phyloP scores from a whole-genome alignment of 139 green algal species.

The Tetraselmis chui region DNA sequence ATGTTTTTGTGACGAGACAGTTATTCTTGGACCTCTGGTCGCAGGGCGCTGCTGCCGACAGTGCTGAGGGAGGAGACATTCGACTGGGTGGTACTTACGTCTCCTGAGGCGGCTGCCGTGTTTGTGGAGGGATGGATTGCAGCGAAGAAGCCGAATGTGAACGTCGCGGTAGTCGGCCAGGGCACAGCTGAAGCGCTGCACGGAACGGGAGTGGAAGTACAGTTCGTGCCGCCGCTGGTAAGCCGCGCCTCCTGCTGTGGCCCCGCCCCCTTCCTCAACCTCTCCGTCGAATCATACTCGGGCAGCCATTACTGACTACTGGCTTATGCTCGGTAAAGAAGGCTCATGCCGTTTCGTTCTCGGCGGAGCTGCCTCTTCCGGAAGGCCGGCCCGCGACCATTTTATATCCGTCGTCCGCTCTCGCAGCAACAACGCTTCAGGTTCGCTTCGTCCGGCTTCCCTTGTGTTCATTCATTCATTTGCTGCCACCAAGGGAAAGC shows the following conservation, averaged over 20 bases:
- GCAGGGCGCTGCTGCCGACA: conserved; percentile 1
- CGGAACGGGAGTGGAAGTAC: conserved; percentile 17
- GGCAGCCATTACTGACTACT: too few relatives aligned
- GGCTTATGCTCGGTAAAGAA: too few relatives aligned
- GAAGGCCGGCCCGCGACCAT: conserved; percentile 42
- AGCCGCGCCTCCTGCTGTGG: background rate
- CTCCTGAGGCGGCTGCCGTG: conserved; percentile 73
- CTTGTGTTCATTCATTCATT: background rate
- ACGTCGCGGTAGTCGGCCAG: conserved; percentile 66
- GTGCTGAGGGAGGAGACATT: conserved; percentile 21
- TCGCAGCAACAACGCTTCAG: conserved; percentile 51
- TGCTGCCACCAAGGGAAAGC: too few relatives aligned
- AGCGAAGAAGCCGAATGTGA: conserved; percentile 58
- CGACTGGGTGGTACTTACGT: conserved; percentile 81
- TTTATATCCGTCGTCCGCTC: conserved; percentile 74
- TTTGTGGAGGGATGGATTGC: conserved; percentile 72
- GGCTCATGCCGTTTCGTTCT: conserved; percentile 67
- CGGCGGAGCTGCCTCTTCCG: conserved; percentile 59
- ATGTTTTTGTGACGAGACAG: background rate
- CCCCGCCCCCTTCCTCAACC: background rate
- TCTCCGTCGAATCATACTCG: background rate
- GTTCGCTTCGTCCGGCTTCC: background rate
- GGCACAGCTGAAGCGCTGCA: conserved; percentile 59
- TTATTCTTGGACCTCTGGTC: background rate
- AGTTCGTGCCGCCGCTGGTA: background rate